Evolutionary conservation across 106 monocot genomes (phyloP).

Genomic region (Ottelia alismoides): DNA sequence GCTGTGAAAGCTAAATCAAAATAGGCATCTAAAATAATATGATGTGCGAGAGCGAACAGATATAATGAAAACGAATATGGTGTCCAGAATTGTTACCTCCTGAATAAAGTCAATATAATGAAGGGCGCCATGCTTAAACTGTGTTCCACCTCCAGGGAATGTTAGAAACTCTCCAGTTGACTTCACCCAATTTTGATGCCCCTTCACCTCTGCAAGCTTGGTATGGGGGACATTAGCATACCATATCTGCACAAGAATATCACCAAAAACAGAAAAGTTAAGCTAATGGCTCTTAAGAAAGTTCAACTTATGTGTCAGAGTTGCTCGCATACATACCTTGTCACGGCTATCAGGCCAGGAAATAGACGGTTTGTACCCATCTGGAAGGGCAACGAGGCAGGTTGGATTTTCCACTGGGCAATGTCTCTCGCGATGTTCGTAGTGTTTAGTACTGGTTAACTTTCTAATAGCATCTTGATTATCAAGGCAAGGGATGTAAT

Average conservation of each 20-base stretch:
- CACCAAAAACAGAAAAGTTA: neutral
- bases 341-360: slow-evolving; percentile 81
- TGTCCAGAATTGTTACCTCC: too few relatives aligned
- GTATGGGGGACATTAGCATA: slow-evolving; percentile 92
- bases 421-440: slow-evolving; percentile 92
- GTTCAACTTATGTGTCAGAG: too few relatives aligned
- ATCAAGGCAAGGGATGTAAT: slow-evolving; percentile 96
- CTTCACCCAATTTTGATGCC: slow-evolving; percentile 98
- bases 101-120: slow-evolving; percentile 87
- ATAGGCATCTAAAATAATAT: too few relatives aligned
- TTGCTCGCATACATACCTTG: slow-evolving; percentile 51
- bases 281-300: too few relatives aligned
- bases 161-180: slow-evolving; percentile 76
- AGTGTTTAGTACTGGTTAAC: slow-evolving; percentile 59
- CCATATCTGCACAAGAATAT: slow-evolving; percentile 66
- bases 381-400: slow-evolving; percentile 77
- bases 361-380: slow-evolving; percentile 52
- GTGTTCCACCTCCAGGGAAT: slow-evolving; percentile 97
- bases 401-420: slow-evolving; percentile 68
- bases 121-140: slow-evolving; percentile 80
- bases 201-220: slow-evolving; percentile 65
- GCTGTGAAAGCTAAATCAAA: too few relatives aligned
- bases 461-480: slow-evolving; percentile 59
- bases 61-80: too few relatives aligned
- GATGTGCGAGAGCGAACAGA: too few relatives aligned